phyloP scores from a whole-genome alignment of 495 filamentous ascomycete species.

The Neurospora sp. region DNA sequence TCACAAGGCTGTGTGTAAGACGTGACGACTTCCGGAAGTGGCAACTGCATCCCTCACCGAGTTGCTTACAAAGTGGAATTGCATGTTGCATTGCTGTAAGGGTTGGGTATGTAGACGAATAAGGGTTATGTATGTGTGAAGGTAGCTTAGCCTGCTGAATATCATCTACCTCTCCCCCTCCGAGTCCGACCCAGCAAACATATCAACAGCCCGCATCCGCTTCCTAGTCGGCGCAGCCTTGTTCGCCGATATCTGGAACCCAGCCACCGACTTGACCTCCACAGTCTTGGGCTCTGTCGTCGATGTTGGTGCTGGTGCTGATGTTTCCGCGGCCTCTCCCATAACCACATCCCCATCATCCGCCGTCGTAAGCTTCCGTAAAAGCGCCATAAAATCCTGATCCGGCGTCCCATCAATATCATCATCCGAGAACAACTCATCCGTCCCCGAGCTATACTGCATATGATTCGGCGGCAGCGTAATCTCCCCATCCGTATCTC shows the following conservation, averaged over 20 bases:
- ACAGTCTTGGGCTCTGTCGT: constrained; percentile 1
- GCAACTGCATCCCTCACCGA: neutral
- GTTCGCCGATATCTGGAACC: constrained; percentile 18
- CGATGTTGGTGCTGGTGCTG: constrained; percentile 11
- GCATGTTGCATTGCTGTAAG: too few species aligned
- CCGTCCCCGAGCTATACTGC: constrained; percentile 15
- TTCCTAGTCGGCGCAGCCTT: constrained; percentile 25
- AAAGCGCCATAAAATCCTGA: constrained; percentile 12
- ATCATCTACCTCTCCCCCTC: constrained; percentile 18
- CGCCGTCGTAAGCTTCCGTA: constrained; percentile 1
- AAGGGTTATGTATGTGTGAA: neutral
- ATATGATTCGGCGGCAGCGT: constrained; percentile 1
- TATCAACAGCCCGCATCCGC: constrained; percentile 80
- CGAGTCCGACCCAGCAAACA: constrained; percentile 68
- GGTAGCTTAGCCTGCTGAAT: neutral
- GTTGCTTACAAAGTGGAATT: too few species aligned
- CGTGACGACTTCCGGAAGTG: neutral
- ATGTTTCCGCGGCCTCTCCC: constrained; percentile 10
- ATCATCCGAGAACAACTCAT: constrained; percentile 15
- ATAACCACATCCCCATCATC: constrained; percentile 6
- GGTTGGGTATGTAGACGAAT: neutral
- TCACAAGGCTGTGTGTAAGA: neutral
- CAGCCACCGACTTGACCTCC: constrained; percentile 11
- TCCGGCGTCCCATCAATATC: constrained; percentile 20
- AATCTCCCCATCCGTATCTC: constrained; percentile 28